These are phyloP conservation scores for Tolypocladium endophyticum DNA, from an alignment of 2,329 filamentous ascomycete genomes.

Conservation along the genomic window DNA sequence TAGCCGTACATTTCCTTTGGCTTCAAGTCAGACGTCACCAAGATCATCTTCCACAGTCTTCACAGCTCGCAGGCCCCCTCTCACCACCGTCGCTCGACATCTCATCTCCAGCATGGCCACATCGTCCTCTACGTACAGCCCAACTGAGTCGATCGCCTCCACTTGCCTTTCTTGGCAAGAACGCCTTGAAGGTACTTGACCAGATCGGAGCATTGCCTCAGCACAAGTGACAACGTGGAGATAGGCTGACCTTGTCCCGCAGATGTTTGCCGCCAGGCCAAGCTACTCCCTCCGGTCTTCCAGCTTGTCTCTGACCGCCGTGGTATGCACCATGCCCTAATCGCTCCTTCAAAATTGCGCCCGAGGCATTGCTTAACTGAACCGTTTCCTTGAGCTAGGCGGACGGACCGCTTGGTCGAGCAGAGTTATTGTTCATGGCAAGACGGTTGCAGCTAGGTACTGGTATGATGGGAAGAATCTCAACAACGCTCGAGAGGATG, in stretches of 20 bases:
- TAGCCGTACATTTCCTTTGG: background rate
- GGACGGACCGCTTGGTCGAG: slow-evolving; percentile 88
- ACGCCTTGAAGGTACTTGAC: slow-evolving; percentile 38
- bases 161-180: slow-evolving; percentile 38
- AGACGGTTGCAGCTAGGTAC: slow-evolving; percentile 60
- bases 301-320: slow-evolving; percentile 65
- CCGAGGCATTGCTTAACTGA: background rate
- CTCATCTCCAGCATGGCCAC: slow-evolving; percentile 10
- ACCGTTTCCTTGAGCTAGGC: slow-evolving; percentile 36
- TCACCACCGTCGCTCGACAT: background rate
- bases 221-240: slow-evolving; percentile 5
- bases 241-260: background rate
- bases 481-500: slow-evolving; percentile 82
- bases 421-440: slow-evolving; percentile 60
- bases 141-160: slow-evolving; percentile 9
- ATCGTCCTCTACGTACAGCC: slow-evolving; percentile 14
- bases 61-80: background rate
- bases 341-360: background rate
- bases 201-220: background rate
- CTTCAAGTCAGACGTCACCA: background rate
- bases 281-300: slow-evolving; percentile 47
- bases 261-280: slow-evolving; percentile 49
- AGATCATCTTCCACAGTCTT: background rate
- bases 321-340: slow-evolving; percentile 36
- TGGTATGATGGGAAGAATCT: slow-evolving; percentile 89